A percentile compares a stretch with the other conserved stretches of the same genome.
Evolutionary conservation across 2,329 filamentous ascomycete species (phyloP).

Genomic region (Neurospora crassa): DNA sequence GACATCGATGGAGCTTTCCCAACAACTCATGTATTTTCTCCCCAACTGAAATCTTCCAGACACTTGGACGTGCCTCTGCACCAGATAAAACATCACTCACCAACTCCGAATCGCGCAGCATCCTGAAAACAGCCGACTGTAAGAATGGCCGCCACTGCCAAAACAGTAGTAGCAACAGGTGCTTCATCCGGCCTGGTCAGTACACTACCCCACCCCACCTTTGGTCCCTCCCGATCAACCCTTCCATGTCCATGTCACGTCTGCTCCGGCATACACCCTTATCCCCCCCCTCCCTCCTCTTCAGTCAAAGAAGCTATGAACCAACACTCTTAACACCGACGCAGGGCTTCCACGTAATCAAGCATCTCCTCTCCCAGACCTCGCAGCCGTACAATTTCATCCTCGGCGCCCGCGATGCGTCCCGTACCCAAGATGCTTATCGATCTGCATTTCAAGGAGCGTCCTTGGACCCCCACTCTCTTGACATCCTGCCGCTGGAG

Average conservation of each 20-base stretch:
- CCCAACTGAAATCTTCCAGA: background rate
- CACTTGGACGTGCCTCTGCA: background rate
- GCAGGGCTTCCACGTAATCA: constrained; percentile 43
- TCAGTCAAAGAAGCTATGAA: background rate
- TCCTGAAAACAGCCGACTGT: background rate
- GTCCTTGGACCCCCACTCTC: constrained; percentile 21
- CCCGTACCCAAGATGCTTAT: constrained; percentile 30
- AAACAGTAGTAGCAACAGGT: constrained; percentile 42
- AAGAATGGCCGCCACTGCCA: constrained; percentile 20
- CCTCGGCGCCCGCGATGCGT: constrained; percentile 38
- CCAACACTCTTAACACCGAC: background rate
- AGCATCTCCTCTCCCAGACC: constrained; percentile 35
- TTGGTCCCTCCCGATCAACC: background rate
- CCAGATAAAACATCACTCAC: background rate
- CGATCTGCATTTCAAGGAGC: constrained; percentile 3
- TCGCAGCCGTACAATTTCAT: constrained; percentile 37
- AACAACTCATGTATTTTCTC: background rate
- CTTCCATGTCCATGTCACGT: background rate
- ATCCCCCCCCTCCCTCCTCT: background rate
- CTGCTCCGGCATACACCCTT: background rate
- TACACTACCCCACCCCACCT: constrained; percentile 11
- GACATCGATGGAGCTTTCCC: background rate
- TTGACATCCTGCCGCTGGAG: constrained; percentile 40
- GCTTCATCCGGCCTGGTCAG: constrained; percentile 37
- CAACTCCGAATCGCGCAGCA: background rate